Conservation (phyloP, 2,329 filamentous ascomycete genomes). For the Colletotrichum navitas region DNA sequence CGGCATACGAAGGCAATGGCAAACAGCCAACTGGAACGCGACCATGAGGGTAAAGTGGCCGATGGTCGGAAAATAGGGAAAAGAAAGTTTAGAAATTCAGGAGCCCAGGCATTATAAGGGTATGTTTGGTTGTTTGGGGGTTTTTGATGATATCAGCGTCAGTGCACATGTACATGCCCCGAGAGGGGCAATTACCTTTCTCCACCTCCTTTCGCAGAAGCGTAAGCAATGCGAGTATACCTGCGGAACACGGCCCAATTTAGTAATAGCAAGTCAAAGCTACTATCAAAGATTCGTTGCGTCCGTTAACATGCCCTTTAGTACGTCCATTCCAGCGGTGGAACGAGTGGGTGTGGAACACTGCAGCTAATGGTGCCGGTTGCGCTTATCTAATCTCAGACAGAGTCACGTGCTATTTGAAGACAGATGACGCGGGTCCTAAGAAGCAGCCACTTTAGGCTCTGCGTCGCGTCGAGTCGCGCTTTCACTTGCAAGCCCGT, state of each 20-base stretch:
- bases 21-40: conserved; percentile 48
- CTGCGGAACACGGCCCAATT: neutral
- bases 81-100: neutral
- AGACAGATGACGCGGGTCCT: conserved; percentile 3
- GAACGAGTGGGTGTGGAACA: neutral
- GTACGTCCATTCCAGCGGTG: neutral
- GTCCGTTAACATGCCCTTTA: neutral
- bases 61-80: neutral
- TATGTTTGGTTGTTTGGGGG: neutral
- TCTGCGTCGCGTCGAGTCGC: conserved; percentile 32
- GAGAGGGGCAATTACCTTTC: neutral
- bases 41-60: conserved; percentile 12
- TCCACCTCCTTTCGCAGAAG: neutral
- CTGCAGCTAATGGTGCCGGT: neutral
- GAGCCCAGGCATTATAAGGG: neutral
- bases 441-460: conserved; percentile 32
- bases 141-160: neutral
- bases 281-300: neutral
- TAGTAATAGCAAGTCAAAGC: neutral
- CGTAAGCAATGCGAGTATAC: conserved; percentile 8
- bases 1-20: conserved; percentile 48
- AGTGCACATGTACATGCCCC: conserved; percentile 4
- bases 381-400: neutral
- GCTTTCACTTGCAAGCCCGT: conserved; percentile 15
- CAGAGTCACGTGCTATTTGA: conserved; percentile 5